Evolutionary conservation across 2,329 filamentous ascomycete species (phyloP), one percentile per base, ranked within the genome.

Genomic region (Cladosporium oxysporum): DNA sequence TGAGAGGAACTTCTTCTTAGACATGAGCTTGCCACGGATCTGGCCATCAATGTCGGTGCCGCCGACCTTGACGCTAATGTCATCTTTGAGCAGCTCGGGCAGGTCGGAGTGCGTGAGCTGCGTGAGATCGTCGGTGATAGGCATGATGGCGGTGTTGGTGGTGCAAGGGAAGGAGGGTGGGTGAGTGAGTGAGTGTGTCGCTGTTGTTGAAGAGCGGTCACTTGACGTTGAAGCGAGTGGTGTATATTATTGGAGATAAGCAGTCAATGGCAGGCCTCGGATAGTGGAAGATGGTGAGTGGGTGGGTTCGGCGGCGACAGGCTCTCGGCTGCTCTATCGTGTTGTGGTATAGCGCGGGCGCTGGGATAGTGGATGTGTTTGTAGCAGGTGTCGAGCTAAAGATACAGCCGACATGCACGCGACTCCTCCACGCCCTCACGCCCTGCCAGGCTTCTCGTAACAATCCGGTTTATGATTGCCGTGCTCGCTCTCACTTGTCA

Each of bases 1-100:
- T 33, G 91, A 92, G 44, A 97, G 82, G 79, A 97, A 97, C 81
- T 97, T 97, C 76, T 90, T 90, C 84, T 96, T 96, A 72, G 92
- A 92, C 79, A 97, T 88, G 68, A 97, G 85, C 81, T 97, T 97
- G 72, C 93, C 93, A 65, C 93, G 91, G 64, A 97, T 83, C 61
- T 92, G 87, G 70, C 93, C 93, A 76, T 97, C 93, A 66, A 93
- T 90, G 76, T 97, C 93, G 68, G 95, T 80, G 49, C 93, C 93
- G 11, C 91, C 93, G 49, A 97, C 86, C 79, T 97, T 97, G 80
- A 97, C 91, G 74, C 90, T 89, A 60, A 81, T 84, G 78, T 97
- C 93, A 75, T 89, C 73, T 70, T 85, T 81, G 68, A 95, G 88
- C 61, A 94, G 79, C 64, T 84, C 77, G 26, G 88, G 84, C 66